Evolutionary conservation across 768 basidiomycete species (phyloP).

Genomic region (Flagelloscypha sp.): DNA sequence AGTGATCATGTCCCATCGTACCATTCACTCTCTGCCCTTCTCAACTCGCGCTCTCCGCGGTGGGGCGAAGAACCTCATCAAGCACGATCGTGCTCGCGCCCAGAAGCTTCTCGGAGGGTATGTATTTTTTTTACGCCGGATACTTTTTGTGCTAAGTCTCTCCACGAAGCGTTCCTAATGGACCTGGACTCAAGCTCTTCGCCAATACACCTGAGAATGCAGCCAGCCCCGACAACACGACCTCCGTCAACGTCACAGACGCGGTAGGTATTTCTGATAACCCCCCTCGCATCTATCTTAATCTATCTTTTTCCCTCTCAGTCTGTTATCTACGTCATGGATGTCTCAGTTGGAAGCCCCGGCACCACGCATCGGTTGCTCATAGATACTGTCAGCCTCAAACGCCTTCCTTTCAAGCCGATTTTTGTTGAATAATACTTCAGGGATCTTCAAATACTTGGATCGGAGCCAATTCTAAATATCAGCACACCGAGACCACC

Average conservation of each 20-base stretch:
- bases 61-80: slow-evolving; percentile 36
- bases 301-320: slow-evolving; percentile 5
- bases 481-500: slow-evolving; percentile 38
- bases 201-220: slow-evolving; percentile 7
- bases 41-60: slow-evolving; percentile 31
- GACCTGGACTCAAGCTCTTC: slow-evolving; percentile 11
- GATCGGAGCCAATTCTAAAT: slow-evolving; percentile 44
- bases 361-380: slow-evolving; percentile 42
- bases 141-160: slow-evolving; percentile 5
- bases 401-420: neutral
- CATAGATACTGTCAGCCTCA: slow-evolving; percentile 45
- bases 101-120: slow-evolving; percentile 45
- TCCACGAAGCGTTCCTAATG: slow-evolving; percentile 14
- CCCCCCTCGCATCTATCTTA: too few species aligned
- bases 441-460: slow-evolving; percentile 46
- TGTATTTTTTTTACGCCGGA: slow-evolving; percentile 49
- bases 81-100: slow-evolving; percentile 46
- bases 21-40: slow-evolving; percentile 36
- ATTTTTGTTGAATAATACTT: neutral
- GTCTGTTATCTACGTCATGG: slow-evolving; percentile 46
- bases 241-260: slow-evolving; percentile 49
- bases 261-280: slow-evolving; percentile 31
- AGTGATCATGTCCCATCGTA: slow-evolving; percentile 29
- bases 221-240: slow-evolving; percentile 14
- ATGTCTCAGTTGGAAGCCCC: slow-evolving; percentile 45